phyloP scores from a whole-genome alignment of 331 rosid species.

The Malus hybrid region DNA sequence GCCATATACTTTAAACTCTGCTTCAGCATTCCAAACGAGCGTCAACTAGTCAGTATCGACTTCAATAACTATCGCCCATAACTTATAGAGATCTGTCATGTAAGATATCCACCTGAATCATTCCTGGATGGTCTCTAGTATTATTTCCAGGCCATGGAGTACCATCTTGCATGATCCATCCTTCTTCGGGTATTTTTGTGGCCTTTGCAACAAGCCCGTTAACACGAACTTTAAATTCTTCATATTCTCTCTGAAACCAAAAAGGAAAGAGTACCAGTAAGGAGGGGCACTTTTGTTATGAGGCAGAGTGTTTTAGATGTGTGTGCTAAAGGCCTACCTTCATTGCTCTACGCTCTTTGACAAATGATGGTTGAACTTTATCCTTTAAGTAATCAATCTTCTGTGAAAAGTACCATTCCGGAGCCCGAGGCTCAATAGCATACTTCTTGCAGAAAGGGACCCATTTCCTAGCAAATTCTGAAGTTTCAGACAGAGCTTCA shows the following conservation, averaged over 20 bases:
- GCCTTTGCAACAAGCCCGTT: conserved; percentile 92
- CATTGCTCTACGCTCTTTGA: conserved; percentile 98
- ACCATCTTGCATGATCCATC: conserved; percentile 99
- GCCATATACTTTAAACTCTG: neutral
- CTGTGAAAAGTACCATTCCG: conserved; percentile 90
- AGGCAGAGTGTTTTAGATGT: neutral
- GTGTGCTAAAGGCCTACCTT: conserved; percentile 41
- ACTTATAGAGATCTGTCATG: conserved; percentile 1
- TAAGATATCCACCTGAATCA: conserved; percentile 74
- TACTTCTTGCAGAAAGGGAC: conserved; percentile 90
- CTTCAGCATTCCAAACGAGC: neutral
- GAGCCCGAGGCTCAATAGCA: conserved; percentile 89
- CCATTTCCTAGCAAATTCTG: conserved; percentile 97
- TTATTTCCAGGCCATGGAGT: conserved; percentile 99
- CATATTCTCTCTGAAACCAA: conserved; percentile 76
- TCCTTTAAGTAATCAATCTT: conserved; percentile 96
- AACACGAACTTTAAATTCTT: conserved; percentile 88
- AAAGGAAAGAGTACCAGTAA: conserved; percentile 11
- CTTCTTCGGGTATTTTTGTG: conserved; percentile 88
- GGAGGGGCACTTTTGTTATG: neutral
- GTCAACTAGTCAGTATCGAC: neutral
- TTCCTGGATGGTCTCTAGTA: conserved; percentile 98
- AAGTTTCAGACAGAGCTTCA: conserved; percentile 87
- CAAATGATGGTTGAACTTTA: conserved; percentile 90
- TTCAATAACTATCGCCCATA: neutral